phyloP scores from a whole-genome alignment of 352 stramenopile species.

The Phytophthora aleatoria region DNA sequence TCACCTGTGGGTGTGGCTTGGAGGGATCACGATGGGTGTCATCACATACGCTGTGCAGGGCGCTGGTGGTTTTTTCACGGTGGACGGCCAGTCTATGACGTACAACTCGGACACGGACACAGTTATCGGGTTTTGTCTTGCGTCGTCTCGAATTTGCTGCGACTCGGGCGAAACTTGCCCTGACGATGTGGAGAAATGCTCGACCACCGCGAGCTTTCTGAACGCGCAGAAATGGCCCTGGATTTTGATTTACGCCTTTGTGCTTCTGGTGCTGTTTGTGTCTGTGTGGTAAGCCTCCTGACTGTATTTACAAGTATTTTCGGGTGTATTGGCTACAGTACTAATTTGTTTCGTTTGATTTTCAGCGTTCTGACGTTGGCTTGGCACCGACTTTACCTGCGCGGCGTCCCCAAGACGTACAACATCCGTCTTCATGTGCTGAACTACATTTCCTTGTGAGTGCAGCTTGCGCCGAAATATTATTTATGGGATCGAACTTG shows the following conservation, averaged over 20 bases:
- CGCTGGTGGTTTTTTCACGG: slow-evolving; percentile 85
- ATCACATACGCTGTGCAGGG: slow-evolving; percentile 73
- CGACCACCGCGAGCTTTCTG: slow-evolving; percentile 63
- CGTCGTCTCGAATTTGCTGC: slow-evolving; percentile 83
- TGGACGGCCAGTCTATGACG: slow-evolving; percentile 84
- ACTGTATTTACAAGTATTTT: not conserved
- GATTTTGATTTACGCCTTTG: slow-evolving; percentile 89
- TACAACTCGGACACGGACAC: slow-evolving; percentile 65
- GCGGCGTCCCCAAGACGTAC: slow-evolving; percentile 88
- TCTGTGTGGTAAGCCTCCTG: slow-evolving; percentile 63
- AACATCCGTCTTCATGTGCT: slow-evolving; percentile 89
- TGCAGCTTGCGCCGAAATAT: not conserved
- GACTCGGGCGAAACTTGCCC: slow-evolving; percentile 53
- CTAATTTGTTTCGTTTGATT: slow-evolving; percentile 6
- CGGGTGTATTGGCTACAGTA: not conserved
- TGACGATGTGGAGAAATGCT: slow-evolving; percentile 45
- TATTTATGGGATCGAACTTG: not conserved
- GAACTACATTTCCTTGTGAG: slow-evolving; percentile 90
- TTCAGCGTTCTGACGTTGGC: slow-evolving; percentile 76
- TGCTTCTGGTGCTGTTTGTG: slow-evolving; percentile 84
- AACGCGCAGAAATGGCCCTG: slow-evolving; percentile 87
- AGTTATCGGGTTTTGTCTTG: slow-evolving; percentile 84
- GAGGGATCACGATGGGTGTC: slow-evolving; percentile 78
- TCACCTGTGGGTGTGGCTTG: slow-evolving; percentile 84
- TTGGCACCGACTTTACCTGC: slow-evolving; percentile 84